These are phyloP conservation scores for Pseudopithomyces maydicus DNA, from an alignment of 2,329 filamentous ascomycete genomes.

Conservation along the genomic window DNA sequence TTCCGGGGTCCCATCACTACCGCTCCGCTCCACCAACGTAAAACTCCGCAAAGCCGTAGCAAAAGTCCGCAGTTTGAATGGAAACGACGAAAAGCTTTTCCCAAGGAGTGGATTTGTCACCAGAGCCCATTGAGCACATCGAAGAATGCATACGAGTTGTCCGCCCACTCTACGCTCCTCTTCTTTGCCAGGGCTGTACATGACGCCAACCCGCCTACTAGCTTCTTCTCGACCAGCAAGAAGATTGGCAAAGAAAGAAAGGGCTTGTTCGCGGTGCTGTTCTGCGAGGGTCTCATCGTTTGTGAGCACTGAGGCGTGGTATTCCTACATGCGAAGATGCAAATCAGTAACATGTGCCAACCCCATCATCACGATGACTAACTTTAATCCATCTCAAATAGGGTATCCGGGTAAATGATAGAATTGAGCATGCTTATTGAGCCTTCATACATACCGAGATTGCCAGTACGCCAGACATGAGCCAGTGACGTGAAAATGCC, in stretches of 20 bases:
- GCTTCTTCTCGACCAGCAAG: slow-evolving; percentile 8
- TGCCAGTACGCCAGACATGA: slow-evolving; percentile 34
- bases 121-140: slow-evolving; percentile 17
- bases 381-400: too few species aligned
- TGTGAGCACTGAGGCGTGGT: slow-evolving; percentile 18
- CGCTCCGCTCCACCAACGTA: slow-evolving; percentile 3
- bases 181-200: slow-evolving; percentile 5
- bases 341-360: too few species aligned
- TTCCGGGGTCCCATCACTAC: background rate
- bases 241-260: slow-evolving; percentile 12
- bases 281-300: slow-evolving; percentile 5
- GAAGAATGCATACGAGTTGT: slow-evolving; percentile 17
- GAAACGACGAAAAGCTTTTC: background rate
- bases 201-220: slow-evolving; percentile 1
- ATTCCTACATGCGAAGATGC: slow-evolving; percentile 8
- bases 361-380: too few species aligned
- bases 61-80: slow-evolving; percentile 7
- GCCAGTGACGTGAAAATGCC: slow-evolving; percentile 24
- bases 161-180: slow-evolving; percentile 11
- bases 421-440: too few species aligned
- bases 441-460: slow-evolving; percentile 9
- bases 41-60: slow-evolving; percentile 12
- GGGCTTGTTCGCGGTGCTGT: slow-evolving; percentile 9
- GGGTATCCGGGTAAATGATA: too few species aligned
- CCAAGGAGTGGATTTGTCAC: slow-evolving; percentile 1